Evolutionary conservation across 1,284 basidiomycete species (phyloP).

Genomic region (Malassezia restricta): DNA sequence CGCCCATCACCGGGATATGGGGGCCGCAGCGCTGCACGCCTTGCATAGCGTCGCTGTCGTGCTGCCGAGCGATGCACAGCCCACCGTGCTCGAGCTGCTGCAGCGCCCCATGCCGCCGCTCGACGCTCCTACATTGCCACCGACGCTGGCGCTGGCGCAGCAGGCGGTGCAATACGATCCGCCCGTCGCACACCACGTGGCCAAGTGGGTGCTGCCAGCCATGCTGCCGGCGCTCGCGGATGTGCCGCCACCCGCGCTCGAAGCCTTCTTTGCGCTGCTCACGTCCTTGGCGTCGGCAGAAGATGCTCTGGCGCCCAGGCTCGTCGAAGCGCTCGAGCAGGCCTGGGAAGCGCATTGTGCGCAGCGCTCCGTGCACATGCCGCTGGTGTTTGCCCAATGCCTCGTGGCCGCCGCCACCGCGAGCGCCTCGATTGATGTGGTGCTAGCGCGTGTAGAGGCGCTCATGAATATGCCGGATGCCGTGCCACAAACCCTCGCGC

Average conservation of each 20-base stretch:
- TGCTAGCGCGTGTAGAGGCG: conserved; percentile 13
- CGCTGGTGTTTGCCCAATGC: conserved; percentile 22
- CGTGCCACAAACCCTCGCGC: conserved; percentile 23
- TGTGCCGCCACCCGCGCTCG: neutral
- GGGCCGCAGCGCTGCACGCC: neutral
- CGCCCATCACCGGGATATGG: neutral
- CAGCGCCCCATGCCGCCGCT: conserved; percentile 47
- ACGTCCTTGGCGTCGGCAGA: neutral
- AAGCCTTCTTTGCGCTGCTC: neutral
- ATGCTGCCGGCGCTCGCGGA: neutral
- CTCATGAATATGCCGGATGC: neutral
- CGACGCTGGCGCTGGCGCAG: neutral
- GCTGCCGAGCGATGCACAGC: conserved; percentile 67
- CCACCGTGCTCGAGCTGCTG: conserved; percentile 53
- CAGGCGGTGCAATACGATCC: conserved; percentile 2
- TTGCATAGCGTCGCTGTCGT: conserved; percentile 53
- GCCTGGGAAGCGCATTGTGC: conserved; percentile 1
- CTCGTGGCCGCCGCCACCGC: conserved; percentile 28
- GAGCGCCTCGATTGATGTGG: conserved; percentile 13
- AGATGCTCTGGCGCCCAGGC: neutral
- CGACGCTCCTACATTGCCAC: neutral
- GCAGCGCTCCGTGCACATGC: conserved; percentile 39
- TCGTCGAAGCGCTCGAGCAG: neutral
- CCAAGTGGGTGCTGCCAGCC: neutral
- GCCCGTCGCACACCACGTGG: neutral